phyloP scores from a whole-genome alignment of 441 rosid species.

The Flueggea neowawraea region DNA sequence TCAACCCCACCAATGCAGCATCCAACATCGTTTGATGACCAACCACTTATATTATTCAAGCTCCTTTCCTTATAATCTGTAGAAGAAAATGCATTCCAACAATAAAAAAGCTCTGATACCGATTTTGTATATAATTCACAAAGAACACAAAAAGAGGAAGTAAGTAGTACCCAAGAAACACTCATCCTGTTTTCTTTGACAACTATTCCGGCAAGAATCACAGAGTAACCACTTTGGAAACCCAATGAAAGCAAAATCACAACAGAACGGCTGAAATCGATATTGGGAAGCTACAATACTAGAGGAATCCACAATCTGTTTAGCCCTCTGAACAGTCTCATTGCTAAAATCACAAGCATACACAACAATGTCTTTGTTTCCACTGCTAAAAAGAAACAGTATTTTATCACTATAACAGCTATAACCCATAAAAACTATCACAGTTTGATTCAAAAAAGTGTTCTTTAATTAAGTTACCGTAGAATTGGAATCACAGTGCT shows the following conservation, averaged over 20 bases:
- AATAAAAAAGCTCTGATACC: too few species aligned
- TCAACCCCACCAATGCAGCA: slow-evolving; percentile 68
- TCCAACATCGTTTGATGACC: slow-evolving; percentile 26
- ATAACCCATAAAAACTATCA: too few species aligned
- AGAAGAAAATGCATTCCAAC: slow-evolving; percentile 4
- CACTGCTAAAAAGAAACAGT: slow-evolving; percentile 31
- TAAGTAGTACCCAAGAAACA: slow-evolving; percentile 23
- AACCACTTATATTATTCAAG: slow-evolving; percentile 3
- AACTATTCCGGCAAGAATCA: slow-evolving; percentile 33
- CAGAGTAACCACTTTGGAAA: slow-evolving; percentile 70
- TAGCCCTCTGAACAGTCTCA: slow-evolving; percentile 61
- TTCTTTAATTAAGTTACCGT: slow-evolving; percentile 33
- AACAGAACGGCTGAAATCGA: slow-evolving; percentile 54
- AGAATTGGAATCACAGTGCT: slow-evolving; percentile 77
- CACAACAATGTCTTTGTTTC: slow-evolving; percentile 45
- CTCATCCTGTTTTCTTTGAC: slow-evolving; percentile 17
- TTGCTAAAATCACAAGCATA: slow-evolving; percentile 88
- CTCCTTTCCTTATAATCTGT: slow-evolving; percentile 28
- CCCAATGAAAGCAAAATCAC: slow-evolving; percentile 58
- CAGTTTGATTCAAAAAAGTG: neutral
- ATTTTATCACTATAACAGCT: too few species aligned
- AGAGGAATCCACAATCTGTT: slow-evolving; percentile 36
- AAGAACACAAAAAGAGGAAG: neutral
- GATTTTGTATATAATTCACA: too few species aligned
- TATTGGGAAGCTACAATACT: slow-evolving; percentile 14